Conservation (phyloP, 179 eudicot genomes). For the Heliamphora pulchella region DNA sequence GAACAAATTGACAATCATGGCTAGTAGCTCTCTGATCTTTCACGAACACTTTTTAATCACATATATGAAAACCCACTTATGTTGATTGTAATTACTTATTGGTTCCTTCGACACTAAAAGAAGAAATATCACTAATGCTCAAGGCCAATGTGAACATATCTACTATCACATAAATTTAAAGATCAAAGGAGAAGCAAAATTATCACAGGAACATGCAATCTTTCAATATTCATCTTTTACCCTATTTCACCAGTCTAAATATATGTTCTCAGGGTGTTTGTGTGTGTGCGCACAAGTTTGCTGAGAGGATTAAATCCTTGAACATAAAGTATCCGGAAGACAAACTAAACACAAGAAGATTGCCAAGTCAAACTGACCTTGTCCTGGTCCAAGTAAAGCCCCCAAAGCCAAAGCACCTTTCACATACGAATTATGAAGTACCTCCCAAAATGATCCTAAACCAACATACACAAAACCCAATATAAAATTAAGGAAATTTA, state of each 20-base stretch:
- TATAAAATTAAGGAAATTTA: neutral
- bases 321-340: neutral
- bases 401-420: constrained; percentile 81
- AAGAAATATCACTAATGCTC: neutral
- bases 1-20: no score
- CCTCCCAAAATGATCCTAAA: constrained; percentile 61
- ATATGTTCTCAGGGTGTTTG: neutral
- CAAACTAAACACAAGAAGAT: neutral
- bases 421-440: constrained; percentile 76
- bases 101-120: neutral
- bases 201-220: neutral
- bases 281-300: neutral
- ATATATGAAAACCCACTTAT: no score
- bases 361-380: constrained; percentile 44
- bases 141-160: neutral
- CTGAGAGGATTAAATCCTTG: neutral
- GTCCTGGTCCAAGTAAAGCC: constrained; percentile 87
- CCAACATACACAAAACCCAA: constrained; percentile 17
- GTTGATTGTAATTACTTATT: neutral
- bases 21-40: no score
- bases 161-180: neutral
- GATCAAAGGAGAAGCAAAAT: neutral
- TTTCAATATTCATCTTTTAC: neutral
- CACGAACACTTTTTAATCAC: no score
- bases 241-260: neutral